Evolutionary conservation across 148 eudicot species (phyloP), one percentile per base, ranked within the genome.

Genomic region (Talinum fruticosum): DNA sequence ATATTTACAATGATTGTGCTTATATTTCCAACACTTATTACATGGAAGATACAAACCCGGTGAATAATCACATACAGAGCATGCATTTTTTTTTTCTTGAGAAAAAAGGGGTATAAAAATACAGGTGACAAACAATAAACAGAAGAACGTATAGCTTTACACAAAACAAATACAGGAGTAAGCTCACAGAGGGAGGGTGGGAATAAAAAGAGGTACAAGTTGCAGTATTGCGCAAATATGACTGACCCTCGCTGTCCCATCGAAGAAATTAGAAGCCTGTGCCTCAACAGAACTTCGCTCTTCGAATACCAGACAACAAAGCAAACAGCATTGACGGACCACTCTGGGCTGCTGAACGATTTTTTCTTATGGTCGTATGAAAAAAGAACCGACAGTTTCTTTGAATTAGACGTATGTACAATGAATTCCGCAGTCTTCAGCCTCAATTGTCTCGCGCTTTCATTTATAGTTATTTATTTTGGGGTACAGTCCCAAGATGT

Each of bases 401-500:
- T 54, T 23, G 64, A 59, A 23, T 23, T 59, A 10, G 29, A n/a
- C 26, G 28, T n/a, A 59, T n/a, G 28, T 59, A 59, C 64, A 59
- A 59, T 59, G 64, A 23, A 59, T 23, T n/a, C 29, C 64, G 2
- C 15, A 18, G 16, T 2, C 23, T 14, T 15, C 6, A 51, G 1
- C 57, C 57, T 51, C 57, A 51, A 4, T 51, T 51, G 57, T 51
- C 4, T 51, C 0, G 57, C 5, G 23, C 23, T 51, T 51, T 19
- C 23, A 51, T 15, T 51, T 51, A 23, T 51, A 10, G 57, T 0
- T 74, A 10, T 77, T 28, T 1, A 91, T 45, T 32, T 84, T 75
- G 0, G 92, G 96, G 81, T 91, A 81, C 64, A 89, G 85, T 44
- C 92, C 90, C 70, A 89, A 53, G 18, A 91, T 77, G 80, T 91